phyloP scores from a whole-genome alignment of 75 land plant genomes.

The Isoetes taiwanensis region DNA sequence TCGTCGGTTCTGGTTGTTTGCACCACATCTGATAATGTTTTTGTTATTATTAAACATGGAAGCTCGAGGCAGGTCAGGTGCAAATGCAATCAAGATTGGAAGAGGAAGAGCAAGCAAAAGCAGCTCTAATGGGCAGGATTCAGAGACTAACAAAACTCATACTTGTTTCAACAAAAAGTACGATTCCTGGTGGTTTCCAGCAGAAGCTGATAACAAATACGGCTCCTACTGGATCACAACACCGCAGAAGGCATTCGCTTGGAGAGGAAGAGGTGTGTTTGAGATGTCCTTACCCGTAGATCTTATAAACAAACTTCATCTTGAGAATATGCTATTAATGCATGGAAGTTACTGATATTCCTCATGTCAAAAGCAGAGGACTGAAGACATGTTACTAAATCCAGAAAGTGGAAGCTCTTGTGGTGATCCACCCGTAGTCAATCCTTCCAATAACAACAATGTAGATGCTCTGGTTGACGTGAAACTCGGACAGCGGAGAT shows the following conservation, averaged over 20 bases:
- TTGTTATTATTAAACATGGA: conserved; percentile 1
- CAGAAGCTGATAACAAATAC: too few relatives aligned
- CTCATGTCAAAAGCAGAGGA: conserved; percentile 8
- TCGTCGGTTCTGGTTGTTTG: neutral
- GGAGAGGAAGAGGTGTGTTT: conserved; percentile 81
- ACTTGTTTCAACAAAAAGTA: conserved; percentile 71
- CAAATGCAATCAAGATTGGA: conserved; percentile 83
- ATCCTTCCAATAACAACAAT: too few relatives aligned
- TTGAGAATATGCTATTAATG: neutral
- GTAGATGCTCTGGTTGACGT: conserved; percentile 14
- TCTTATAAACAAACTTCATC: neutral
- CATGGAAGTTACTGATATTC: conserved; percentile 19
- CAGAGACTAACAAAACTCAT: conserved; percentile 83
- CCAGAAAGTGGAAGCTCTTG: neutral
- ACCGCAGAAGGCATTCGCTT: conserved; percentile 67
- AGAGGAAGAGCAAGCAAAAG: conserved; percentile 89
- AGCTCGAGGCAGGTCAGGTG: conserved; percentile 89
- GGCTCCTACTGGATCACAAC: conserved; percentile 26
- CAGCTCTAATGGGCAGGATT: conserved; percentile 85
- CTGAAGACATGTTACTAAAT: neutral
- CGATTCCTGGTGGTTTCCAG: conserved; percentile 32
- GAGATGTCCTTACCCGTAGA: neutral
- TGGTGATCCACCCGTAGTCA: neutral
- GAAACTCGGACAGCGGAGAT: conserved; percentile 14
- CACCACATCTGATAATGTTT: neutral